Evolutionary conservation across 2,329 filamentous ascomycete genomes (phyloP).

Genomic region (Arthrobotrys conoides): DNA sequence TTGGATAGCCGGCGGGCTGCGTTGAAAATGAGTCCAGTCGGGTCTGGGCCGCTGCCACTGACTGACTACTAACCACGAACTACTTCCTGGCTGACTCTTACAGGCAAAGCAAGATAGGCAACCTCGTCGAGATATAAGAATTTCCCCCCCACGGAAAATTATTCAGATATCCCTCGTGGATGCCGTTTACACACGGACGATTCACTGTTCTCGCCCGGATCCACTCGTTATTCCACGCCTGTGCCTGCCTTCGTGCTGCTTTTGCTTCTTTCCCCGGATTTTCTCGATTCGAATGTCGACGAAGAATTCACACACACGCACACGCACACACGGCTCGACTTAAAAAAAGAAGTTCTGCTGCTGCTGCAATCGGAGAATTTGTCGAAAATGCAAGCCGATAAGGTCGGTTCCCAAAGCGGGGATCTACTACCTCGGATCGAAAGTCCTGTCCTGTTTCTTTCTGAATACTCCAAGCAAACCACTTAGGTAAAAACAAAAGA

Average conservation of each 20-base stretch:
- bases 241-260: conserved; percentile 25
- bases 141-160: conserved; percentile 18
- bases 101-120: no score
- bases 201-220: conserved; percentile 24
- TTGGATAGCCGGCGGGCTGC: conserved; percentile 27
- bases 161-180: not conserved
- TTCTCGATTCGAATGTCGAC: conserved; percentile 11
- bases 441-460: conserved; percentile 4
- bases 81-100: conserved; percentile 23
- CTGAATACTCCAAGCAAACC: not conserved
- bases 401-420: conserved; percentile 5
- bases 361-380: conserved; percentile 54
- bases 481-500: not conserved
- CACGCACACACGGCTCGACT: conserved; percentile 13
- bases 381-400: conserved; percentile 20
- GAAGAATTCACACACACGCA: not conserved
- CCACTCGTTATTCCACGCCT: conserved; percentile 48
- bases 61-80: no score
- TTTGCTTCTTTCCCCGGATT: conserved; percentile 47
- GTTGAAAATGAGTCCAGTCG: conserved; percentile 7
- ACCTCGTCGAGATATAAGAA: conserved; percentile 3
- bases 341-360: not conserved
- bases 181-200: conserved; percentile 36
- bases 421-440: conserved; percentile 42
- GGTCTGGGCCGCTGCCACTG: not conserved